Base-by-base conservation (phyloP, 345 rosid species). In the Eucalyptus regnans region DNA sequence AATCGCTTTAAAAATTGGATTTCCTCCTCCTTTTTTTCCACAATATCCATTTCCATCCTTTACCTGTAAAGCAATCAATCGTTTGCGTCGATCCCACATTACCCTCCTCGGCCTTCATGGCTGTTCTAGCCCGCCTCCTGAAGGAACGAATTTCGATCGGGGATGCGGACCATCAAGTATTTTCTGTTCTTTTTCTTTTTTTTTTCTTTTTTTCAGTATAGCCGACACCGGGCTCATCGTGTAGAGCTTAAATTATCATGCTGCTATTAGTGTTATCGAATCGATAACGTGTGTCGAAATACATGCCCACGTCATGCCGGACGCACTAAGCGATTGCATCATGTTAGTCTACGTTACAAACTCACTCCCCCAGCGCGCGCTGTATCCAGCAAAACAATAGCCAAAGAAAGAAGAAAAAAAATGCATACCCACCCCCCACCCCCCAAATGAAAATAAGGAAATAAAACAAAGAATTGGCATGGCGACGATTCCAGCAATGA, bases 141-240 rank as follows among this genome's bases (percentile, higher is more conserved):
- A 52, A 52, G 58, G 10, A 52, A 16, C 9, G 79, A 66, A 31
- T 66, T 66, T 31, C 2, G 43, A 31, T 8, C 23, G 46, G 43
- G 46, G 27, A 71, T 8, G 13, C 14, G 0, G 10, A 14, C 76
- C 9, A 60, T 12, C 3, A 1, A 0, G 10, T 52, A 0, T 52
- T 52, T 52, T 18, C 10, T 7, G 7, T 18, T 4, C 0, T 7
- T 52, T 52, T 52, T 52, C 4, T 23, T 56, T 41, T 9, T 51
- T 7, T 4, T 23, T 25, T 1, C 0, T 5, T 58, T 27, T 62
- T 62, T 13, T 62, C 71, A 6, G 8, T 29, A 13, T 29, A 29
- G 71, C 71, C 37, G 0, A 64, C 76, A 2, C 84, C 2, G 0
- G 7, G 29, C 48, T 41, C 12, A 0, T 41, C 15, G 29, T 3